These are phyloP conservation scores for Lepidopterella palustris DNA, from an alignment of 495 filamentous ascomycete species.

Conservation along the genomic window DNA sequence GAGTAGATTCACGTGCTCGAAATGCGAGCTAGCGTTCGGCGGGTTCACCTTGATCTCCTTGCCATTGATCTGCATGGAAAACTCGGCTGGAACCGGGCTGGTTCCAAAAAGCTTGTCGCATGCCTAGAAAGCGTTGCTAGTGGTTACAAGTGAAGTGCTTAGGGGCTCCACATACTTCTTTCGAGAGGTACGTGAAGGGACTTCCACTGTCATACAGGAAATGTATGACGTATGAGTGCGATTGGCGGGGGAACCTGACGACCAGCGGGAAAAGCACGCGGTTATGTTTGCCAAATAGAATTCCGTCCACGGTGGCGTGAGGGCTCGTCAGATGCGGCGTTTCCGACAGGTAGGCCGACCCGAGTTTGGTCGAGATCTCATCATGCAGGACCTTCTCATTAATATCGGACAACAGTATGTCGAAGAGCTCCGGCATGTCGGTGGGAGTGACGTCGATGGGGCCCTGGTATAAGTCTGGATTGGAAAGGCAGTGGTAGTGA, in stretches of 20 bases:
- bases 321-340: too few species aligned
- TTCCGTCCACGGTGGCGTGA: not conserved
- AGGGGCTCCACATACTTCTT: not conserved
- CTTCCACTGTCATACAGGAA: too few species aligned
- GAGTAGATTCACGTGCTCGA: not conserved
- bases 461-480: not conserved
- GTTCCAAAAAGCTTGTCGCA: not conserved
- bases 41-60: not conserved
- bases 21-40: not conserved
- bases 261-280: not conserved
- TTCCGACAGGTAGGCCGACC: too few species aligned
- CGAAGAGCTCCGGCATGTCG: not conserved
- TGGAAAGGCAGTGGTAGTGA: not conserved
- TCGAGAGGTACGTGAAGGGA: not conserved
- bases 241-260: not conserved
- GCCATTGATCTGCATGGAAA: not conserved
- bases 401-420: too few species aligned
- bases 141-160: not conserved
- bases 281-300: not conserved
- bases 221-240: not conserved
- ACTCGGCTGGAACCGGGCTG: not conserved
- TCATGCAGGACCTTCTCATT: not conserved
- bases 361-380: not conserved
- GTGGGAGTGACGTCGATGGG: not conserved
- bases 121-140: not conserved